phyloP scores from a whole-genome alignment of 306 rosid species.

The Canavalia ensiformis region DNA sequence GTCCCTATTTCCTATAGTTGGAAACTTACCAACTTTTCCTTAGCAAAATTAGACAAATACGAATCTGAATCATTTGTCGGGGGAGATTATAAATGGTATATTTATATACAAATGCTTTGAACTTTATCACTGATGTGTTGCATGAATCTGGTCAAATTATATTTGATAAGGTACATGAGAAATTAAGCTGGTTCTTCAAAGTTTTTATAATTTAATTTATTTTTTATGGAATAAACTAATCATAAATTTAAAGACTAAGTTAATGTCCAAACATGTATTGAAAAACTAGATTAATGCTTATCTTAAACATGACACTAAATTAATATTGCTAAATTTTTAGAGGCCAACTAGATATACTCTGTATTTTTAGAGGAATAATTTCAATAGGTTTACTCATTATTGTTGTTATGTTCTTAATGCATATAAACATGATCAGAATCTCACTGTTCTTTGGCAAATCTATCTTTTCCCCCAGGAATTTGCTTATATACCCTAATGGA shows the following conservation, averaged over 20 bases:
- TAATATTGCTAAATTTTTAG: no score
- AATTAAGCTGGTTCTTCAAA: not conserved
- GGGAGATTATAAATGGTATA: conserved; percentile 58
- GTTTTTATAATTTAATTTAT: no score
- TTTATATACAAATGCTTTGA: conserved; percentile 19
- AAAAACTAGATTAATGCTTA: not conserved
- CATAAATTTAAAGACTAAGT: not conserved
- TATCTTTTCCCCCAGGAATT: conserved; percentile 30
- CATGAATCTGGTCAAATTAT: not conserved
- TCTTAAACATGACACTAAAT: not conserved
- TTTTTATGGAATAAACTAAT: not conserved
- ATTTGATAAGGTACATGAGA: not conserved
- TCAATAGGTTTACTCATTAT: no score
- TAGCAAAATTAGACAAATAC: not conserved
- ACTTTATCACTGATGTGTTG: not conserved
- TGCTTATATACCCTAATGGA: conserved; percentile 47
- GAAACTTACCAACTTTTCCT: conserved; percentile 42
- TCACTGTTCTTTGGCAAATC: not conserved
- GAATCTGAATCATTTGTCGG: conserved; percentile 41
- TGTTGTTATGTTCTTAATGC: no score
- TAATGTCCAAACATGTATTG: not conserved
- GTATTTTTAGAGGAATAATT: no score
- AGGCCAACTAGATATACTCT: not conserved
- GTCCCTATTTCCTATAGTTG: conserved; percentile 26
- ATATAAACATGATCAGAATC: not conserved